phyloP scores from a whole-genome alignment of 208 protist species.

The Wallacemonas sp. region DNA sequence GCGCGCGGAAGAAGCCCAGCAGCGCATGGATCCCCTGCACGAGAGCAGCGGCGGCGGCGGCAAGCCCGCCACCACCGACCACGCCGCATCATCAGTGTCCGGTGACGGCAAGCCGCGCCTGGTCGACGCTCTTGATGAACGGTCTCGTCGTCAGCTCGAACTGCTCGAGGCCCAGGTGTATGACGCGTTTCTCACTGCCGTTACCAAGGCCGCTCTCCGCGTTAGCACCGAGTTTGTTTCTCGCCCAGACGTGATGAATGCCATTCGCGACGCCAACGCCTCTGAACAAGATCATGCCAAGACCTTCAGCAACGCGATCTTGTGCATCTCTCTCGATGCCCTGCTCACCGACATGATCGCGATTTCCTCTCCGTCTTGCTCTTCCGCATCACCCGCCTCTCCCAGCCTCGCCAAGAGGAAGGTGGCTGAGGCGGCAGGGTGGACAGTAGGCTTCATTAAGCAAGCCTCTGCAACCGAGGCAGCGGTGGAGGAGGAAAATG shows the following conservation, averaged over 20 bases:
- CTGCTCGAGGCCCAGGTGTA: constrained; percentile 9
- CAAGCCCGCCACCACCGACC: neutral
- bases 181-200: constrained; percentile 1
- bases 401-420: neutral
- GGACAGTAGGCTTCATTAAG: neutral
- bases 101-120: neutral
- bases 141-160: constrained; percentile 12
- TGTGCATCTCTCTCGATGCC: constrained; percentile 7
- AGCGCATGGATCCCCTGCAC: constrained; percentile 6
- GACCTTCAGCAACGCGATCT: neutral
- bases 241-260: neutral
- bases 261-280: neutral
- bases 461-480: neutral
- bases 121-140: constrained; percentile 3
- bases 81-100: neutral
- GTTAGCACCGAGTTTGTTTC: too few relatives aligned
- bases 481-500: neutral
- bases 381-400: neutral
- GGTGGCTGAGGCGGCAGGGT: neutral
- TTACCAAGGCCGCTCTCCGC: neutral
- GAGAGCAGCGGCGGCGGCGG: neutral
- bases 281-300: too few relatives aligned
- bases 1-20: constrained; percentile 29
- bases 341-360: constrained; percentile 12
- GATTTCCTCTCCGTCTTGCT: neutral